phyloP scores from a whole-genome alignment of 1,284 basidiomycete species.

The Moesziomyces sp. region DNA sequence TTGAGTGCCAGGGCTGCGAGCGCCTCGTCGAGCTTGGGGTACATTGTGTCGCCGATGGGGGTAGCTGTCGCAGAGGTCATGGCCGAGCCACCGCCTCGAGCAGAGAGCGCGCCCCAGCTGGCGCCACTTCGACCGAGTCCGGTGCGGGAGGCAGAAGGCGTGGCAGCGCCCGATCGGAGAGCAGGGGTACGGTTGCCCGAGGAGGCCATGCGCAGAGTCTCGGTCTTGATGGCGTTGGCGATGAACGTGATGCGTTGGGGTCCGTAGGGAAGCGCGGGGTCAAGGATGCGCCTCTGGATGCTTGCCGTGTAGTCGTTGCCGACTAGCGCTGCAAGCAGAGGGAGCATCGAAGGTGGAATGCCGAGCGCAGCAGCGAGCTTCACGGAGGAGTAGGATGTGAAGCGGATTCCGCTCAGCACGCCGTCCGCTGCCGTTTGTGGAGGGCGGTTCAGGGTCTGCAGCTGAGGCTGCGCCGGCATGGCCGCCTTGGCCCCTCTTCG shows the following conservation, averaged over 20 bases:
- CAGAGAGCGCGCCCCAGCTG: slow-evolving; percentile 18
- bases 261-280: slow-evolving; percentile 36
- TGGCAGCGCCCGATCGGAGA: slow-evolving; percentile 28
- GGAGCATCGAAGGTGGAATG: slow-evolving; percentile 47
- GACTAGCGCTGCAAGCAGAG: slow-evolving; percentile 53
- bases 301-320: slow-evolving; percentile 60
- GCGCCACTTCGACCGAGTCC: slow-evolving; percentile 25
- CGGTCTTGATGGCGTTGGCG: slow-evolving; percentile 43
- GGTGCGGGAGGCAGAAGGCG: slow-evolving; percentile 21
- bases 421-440: slow-evolving; percentile 15
- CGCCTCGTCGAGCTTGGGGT: slow-evolving; percentile 38
- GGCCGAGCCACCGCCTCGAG: slow-evolving; percentile 16
- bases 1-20: slow-evolving; percentile 25
- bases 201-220: slow-evolving; percentile 38
- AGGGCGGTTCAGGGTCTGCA: slow-evolving; percentile 9
- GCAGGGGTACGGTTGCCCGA: slow-evolving; percentile 11
- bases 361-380: slow-evolving; percentile 49
- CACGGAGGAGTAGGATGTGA: slow-evolving; percentile 48
- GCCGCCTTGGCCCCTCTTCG: slow-evolving; percentile 9
- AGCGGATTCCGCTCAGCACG: slow-evolving; percentile 21
- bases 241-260: slow-evolving; percentile 42
- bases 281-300: slow-evolving; percentile 49
- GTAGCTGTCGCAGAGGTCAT: slow-evolving; percentile 48
- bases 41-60: slow-evolving; percentile 33
- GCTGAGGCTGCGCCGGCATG: not conserved